These are phyloP conservation scores for Xanthoconium purpureum DNA, from an alignment of 768 basidiomycete species.

Conservation along the genomic window DNA sequence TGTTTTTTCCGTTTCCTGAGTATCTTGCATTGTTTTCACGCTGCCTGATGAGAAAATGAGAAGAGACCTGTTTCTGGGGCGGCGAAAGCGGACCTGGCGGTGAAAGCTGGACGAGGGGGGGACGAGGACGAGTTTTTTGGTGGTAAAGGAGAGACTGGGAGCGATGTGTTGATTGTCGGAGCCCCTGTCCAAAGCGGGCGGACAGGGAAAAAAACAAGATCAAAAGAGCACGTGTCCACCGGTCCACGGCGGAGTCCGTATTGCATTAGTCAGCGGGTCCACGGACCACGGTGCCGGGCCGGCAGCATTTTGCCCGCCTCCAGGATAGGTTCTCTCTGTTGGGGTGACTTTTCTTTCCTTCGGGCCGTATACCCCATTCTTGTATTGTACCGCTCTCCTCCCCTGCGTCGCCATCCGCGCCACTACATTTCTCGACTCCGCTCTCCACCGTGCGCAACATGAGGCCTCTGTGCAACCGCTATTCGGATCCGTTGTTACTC, in stretches of 20 bases:
- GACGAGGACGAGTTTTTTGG: constrained; percentile 17
- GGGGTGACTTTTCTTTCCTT: neutral
- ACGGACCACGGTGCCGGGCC: constrained; percentile 22
- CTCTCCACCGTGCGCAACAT: constrained; percentile 1
- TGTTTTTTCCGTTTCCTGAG: constrained; percentile 23
- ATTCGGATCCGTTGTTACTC: constrained; percentile 14
- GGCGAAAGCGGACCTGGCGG: constrained; percentile 12
- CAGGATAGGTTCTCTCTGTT: no score
- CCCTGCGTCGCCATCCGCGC: neutral
- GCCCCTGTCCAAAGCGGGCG: constrained; percentile 35
- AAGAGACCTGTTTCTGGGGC: neutral
- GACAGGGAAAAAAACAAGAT: constrained; percentile 37
- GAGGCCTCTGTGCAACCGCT: constrained; percentile 11
- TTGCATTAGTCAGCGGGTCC: constrained; percentile 24
- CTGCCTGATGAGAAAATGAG: constrained; percentile 29
- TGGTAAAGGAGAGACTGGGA: constrained; percentile 15
- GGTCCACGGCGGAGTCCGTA: constrained; percentile 21
- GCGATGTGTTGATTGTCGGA: constrained; percentile 36
- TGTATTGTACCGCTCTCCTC: constrained; percentile 12
- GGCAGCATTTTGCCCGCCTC: neutral
- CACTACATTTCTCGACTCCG: no score
- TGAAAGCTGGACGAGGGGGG: neutral
- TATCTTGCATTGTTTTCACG: constrained; percentile 32
- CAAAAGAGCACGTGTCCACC: constrained; percentile 30
- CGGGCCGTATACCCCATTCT: constrained; percentile 8